Base-by-base conservation (phyloP, 2,329 filamentous ascomycete genomes). In the Monosporascus cannonballus region DNA sequence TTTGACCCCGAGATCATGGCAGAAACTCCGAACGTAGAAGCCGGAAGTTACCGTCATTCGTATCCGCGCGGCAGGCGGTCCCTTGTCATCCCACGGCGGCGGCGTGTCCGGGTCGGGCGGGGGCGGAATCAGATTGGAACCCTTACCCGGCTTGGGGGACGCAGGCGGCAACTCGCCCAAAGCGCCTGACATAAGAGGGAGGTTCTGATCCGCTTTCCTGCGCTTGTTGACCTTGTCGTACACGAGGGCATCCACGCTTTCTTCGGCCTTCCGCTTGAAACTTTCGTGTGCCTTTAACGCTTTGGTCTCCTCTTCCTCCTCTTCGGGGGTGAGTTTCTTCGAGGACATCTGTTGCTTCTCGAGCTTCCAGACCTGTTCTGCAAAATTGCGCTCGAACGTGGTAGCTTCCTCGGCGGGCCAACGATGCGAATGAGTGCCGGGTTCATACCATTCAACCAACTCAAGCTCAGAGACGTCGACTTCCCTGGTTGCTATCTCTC, bases 1-100 rank as follows among this genome's bases (percentile, higher is more conserved):
- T 60, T 90, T 90, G 59, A 85, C 77, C 22, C 93, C 94, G 3
- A 99, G 79, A 64, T 99, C 94, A 67, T 97, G 91, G 62, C 90
- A 92, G 61, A 99, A 84, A 53, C 89, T 95, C 57, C 94, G 87
- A 15, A 99, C 92, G 69, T 99, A 99, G 76, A 96, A 99, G 39
- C 94, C 94, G 0, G 91, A 96, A 2, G 91, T 91, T 49, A 96
- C 93, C 1, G 89, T 96, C 83, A 99, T 90, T 53, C 88, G 85
- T 54, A 99, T 83, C 65, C 83, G 87, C 48, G 83, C 89, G 1
- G 93, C 94, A 1, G 93, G 84, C 1, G 90, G 84, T 0, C 80
- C 83, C 64, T 84, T 74, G 67, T 76, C 81, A 39, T 73, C 75
- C 81, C 81, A 84, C 0, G 80, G 79, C 6, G 77, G 75, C 6